A percentile compares a stretch with the other conserved stretches of the same genome.
phyloP scores from a whole-genome alignment of 495 filamentous ascomycete genomes.

The Penicillium pancosmium region DNA sequence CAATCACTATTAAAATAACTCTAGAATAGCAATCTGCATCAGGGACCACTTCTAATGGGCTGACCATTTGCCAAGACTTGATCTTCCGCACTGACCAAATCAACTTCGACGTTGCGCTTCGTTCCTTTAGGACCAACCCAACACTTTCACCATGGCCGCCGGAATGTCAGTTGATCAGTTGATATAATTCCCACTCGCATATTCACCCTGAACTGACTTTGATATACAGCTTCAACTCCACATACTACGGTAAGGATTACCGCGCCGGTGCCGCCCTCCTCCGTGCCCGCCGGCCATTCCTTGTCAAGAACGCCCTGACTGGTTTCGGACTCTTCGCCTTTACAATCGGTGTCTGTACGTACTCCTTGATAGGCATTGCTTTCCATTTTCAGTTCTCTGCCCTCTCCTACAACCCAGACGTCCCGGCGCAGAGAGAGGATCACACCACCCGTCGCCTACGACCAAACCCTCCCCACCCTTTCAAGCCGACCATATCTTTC shows the following conservation, averaged over 20 bases:
- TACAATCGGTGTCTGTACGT: constrained; percentile 80
- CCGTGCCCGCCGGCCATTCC: constrained; percentile 86
- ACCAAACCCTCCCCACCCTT: too few species aligned
- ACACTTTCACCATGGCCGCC: constrained; percentile 33
- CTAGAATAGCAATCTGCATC: not conserved
- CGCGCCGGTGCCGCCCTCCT: constrained; percentile 81
- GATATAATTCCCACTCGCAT: not conserved
- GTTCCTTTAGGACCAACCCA: too few species aligned
- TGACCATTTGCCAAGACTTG: constrained; percentile 27
- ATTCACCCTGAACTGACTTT: constrained; percentile 9
- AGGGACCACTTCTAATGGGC: too few species aligned
- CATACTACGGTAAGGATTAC: constrained; percentile 87
- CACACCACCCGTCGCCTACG: constrained; percentile 7
- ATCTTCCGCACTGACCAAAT: constrained; percentile 9
- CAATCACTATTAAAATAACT: not conserved
- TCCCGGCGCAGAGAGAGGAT: constrained; percentile 1
- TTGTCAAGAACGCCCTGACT: constrained; percentile 83
- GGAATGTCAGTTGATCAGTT: constrained; percentile 44
- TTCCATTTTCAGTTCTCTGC: not conserved
- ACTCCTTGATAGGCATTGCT: not conserved
- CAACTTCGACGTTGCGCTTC: too few species aligned
- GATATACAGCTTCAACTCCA: constrained; percentile 65
- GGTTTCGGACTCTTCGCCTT: constrained; percentile 71
- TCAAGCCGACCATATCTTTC: too few species aligned
- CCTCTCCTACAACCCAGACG: not conserved